A percentile compares a stretch with the other conserved stretches of the same genome.
Conservation (phyloP, 108 stramenopile genomes). For the Licmophora abbreviata region DNA sequence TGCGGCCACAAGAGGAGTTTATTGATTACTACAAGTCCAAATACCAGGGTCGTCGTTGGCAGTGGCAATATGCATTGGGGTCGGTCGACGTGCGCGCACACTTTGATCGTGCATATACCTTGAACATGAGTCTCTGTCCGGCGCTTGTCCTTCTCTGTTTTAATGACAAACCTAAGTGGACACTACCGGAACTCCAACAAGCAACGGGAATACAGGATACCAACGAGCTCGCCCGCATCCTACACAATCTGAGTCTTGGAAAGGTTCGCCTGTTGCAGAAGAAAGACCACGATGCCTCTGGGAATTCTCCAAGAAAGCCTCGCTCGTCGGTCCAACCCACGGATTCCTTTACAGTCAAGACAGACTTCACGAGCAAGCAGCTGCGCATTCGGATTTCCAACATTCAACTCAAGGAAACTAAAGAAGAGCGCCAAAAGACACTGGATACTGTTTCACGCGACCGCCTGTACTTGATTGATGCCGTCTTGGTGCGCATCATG, state of each 20-base stretch:
- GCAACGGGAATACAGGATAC: conserved; percentile 82
- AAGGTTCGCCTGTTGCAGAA: conserved; percentile 78
- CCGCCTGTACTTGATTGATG: conserved; percentile 94
- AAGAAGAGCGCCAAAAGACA: conserved; percentile 85
- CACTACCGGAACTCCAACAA: conserved; percentile 59
- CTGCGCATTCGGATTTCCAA: conserved; percentile 90
- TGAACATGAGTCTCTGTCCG: conserved; percentile 88
- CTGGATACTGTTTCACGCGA: conserved; percentile 89
- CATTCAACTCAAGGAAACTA: conserved; percentile 91
- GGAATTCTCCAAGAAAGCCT: conserved; percentile 19
- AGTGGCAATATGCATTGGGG: conserved; percentile 91
- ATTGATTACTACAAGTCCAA: conserved; percentile 79
- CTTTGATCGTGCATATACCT: conserved; percentile 52
- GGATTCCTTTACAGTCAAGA: conserved; percentile 79
- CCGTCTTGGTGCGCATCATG: conserved; percentile 95
- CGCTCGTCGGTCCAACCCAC: conserved; percentile 63
- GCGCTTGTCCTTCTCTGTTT: conserved; percentile 89
- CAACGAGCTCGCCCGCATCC: conserved; percentile 76
- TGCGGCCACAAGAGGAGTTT: conserved; percentile 48
- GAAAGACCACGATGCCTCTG: conserved; percentile 29
- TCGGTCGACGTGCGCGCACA: conserved; percentile 69
- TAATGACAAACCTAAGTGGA: conserved; percentile 46
- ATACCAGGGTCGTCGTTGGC: conserved; percentile 92
- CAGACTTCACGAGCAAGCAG: conserved; percentile 74
- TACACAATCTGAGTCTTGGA: conserved; percentile 81